These are phyloP conservation scores for Oryza officinalis DNA, from an alignment of 176 grass and related monocot genomes.

Conservation along the genomic window DNA sequence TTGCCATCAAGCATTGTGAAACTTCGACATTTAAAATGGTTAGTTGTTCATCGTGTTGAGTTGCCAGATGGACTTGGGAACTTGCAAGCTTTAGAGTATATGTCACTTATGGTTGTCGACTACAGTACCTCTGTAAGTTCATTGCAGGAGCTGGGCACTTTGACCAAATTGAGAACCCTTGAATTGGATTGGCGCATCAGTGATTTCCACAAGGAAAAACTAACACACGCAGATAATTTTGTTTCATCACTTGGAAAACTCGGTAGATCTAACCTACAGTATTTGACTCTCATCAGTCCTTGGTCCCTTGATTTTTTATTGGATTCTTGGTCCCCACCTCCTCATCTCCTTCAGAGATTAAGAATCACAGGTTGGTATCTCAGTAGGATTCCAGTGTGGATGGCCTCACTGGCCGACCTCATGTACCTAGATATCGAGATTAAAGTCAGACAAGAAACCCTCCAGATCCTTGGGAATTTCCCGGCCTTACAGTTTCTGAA, in stretches of 20 bases:
- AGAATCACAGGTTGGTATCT: conserved; percentile 31
- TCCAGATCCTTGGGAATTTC: conserved; percentile 23
- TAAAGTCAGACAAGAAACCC: conserved; percentile 30
- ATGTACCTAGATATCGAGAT: conserved; percentile 14
- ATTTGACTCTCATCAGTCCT: conserved; percentile 30
- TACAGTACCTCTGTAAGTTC: conserved; percentile 14
- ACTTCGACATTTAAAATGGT: conserved; percentile 31
- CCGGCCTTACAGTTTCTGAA: conserved; percentile 29
- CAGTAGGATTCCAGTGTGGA: conserved; percentile 38
- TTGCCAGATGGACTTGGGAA: conserved; percentile 38
- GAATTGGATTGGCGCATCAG: conserved; percentile 34
- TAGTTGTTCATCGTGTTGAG: conserved; percentile 12
- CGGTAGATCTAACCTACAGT: conserved; percentile 38
- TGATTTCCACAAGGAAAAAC: background rate
- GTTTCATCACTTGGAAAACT: conserved; percentile 23
- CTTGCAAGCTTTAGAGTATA: conserved; percentile 36
- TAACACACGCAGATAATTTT: background rate
- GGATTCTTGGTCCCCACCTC: conserved; percentile 36
- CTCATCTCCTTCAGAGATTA: conserved; percentile 42
- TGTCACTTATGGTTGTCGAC: conserved; percentile 40
- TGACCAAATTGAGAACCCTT: conserved; percentile 46
- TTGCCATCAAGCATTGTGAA: conserved; percentile 39
- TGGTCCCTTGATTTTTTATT: conserved; percentile 39
- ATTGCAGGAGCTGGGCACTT: conserved; percentile 31
- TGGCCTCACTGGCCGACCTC: conserved; percentile 32